phyloP scores from a whole-genome alignment of 192 early-diverging fungal species.

The Entomortierella lignicola region DNA sequence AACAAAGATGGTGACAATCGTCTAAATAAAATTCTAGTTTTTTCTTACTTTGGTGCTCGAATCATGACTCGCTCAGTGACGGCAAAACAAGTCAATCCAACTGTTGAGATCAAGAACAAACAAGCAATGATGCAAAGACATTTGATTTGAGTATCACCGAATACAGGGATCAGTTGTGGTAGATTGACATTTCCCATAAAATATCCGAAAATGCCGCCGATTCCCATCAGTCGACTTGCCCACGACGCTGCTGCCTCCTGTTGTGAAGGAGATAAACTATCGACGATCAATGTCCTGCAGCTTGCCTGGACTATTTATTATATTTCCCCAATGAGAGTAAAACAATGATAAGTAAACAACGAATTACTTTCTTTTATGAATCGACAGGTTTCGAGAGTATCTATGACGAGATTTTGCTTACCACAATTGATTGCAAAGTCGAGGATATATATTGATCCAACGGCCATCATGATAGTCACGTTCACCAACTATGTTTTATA shows the following conservation, averaged over 20 bases:
- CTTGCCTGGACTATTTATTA: conserved; percentile 77
- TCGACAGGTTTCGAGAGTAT: too few relatives aligned
- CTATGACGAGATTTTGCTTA: conserved; percentile 41
- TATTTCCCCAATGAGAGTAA: too few relatives aligned
- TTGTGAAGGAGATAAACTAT: conserved; percentile 80
- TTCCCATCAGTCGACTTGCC: conserved; percentile 87
- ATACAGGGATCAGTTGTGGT: conserved; percentile 69
- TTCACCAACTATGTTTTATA: conserved; percentile 11
- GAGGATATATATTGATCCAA: conserved; percentile 85
- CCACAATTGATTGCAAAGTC: conserved; percentile 94
- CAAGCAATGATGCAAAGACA: conserved; percentile 83
- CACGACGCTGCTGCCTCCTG: conserved; percentile 89
- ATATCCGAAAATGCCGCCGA: conserved; percentile 91
- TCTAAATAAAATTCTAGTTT: too few relatives aligned
- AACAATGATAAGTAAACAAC: too few relatives aligned
- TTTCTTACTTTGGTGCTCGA: conserved; percentile 31
- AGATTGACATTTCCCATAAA: conserved; percentile 91
- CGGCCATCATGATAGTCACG: conserved; percentile 73
- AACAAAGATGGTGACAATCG: too few relatives aligned
- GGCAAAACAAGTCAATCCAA: conserved; percentile 78
- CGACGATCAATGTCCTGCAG: conserved; percentile 89
- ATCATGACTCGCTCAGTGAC: conserved; percentile 63
- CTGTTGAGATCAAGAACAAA: conserved; percentile 66
- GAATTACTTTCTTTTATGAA: too few relatives aligned
- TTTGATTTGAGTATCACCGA: conserved; percentile 86